Evolutionary conservation across 108 stramenopile species (phyloP), one percentile per base, ranked within the genome.

Genomic region (Nannochloropsis granulata): DNA sequence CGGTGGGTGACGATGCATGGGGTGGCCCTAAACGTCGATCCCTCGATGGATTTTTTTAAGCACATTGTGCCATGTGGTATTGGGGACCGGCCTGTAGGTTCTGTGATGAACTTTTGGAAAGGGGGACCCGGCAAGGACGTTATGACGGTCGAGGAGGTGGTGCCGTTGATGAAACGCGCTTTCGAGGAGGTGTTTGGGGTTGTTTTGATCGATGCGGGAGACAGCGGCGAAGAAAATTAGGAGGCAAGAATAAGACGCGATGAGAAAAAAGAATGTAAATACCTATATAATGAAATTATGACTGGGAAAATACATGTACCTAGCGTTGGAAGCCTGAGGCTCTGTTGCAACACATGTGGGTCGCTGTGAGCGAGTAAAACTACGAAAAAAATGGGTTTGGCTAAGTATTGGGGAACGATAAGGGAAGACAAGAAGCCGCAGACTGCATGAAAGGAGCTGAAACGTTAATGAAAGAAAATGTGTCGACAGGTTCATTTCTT

Each of bases 1-100:
- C 80, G 94, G 86, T 99, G 98, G 98, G 83, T 97, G 24, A 99
- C 98, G 45, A 94, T 95, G 94, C 98, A 99, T 88, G 98, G 98
- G 16, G 81, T 99, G 19, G 95, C 98, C 43, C 90, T 99, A 46
- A 99, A 99, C 87, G 93, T 98, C 10, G 79, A 82, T 78, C 94
- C 95, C 0, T 87, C 97, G 85, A 84, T 97, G 82, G 44, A 83
- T 9, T 86, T 91, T 44, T 98, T 96, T 90, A 90, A 94, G 83
- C 92, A 93, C 56, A 92, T 93, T 56, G 90, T 93, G 25, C 92
- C 92, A 23, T 92, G 93, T 78, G 95, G 85, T 34, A 92, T 93
- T 45, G 89, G 81, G n/a, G 91, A 90, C 13, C 44, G 80, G 12
- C 93, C 93, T 16, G 95, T 96, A 7, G 82, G 88, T 42, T 85